Base-by-base conservation (phyloP, 2,329 filamentous ascomycete genomes). In the Decorospora gaudefroyi region DNA sequence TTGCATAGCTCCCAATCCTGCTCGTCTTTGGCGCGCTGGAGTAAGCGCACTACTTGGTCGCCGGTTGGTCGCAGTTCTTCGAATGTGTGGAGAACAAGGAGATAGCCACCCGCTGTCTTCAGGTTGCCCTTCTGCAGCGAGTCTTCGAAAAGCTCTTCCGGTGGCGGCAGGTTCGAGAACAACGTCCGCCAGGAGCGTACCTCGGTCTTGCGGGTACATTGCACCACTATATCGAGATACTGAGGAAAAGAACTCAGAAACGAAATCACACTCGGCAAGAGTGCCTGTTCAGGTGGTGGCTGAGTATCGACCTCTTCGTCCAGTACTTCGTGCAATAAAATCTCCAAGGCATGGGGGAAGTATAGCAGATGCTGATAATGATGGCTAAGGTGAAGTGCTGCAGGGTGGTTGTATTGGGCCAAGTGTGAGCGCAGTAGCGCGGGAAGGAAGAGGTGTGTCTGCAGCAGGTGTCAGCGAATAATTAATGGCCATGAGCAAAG, bases 141-240 rank as follows among this genome's bases (percentile, higher is more conserved):
- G 68, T 96, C 89, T 68, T 99, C 92, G 59, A 99, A 99, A 0
- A 99, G 79, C 57, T 93, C 88, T 61, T 90, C 86, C 3, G 92
- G 89, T 1, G 92, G 89, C 1, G 93, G 93, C 1, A 99, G 78
- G 61, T 96, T 90, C 4, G 85, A 84, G 69, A 99, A 99, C 1
- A 99, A 78, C 0, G 93, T 96, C 47, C 87, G 85, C 93, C 93
- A 99, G 42, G 90, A 95, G 26, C 92, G 84, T 6, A 96, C 84
- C 66, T 99, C 93, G 0, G 93, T 99, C 72, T 99, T 99, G 41
- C 93, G 86, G 1, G 93, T 96, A 72, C 93, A 99, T 72, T 95
- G 93, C 13, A 99, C 87, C 16, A 99, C 86, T 45, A 97, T 93
- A 61, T 97, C 92, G 11, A 97, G 83, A 64, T 96, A 99, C 45